These are phyloP conservation scores for Eremothecium coryli DNA, from an alignment of 1,139 yeast genomes.

Conservation along the genomic window DNA sequence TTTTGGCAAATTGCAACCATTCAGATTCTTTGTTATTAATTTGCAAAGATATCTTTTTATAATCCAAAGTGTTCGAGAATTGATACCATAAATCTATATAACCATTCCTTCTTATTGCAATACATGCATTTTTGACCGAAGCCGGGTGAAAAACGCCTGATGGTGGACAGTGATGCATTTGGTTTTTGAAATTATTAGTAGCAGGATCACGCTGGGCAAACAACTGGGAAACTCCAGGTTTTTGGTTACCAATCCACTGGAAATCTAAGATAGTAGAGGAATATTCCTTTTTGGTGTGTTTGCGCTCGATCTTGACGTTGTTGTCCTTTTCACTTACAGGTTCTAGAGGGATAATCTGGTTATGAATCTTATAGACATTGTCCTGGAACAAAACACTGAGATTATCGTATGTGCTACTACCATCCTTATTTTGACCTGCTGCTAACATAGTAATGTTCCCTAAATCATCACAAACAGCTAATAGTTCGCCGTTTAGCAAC, in stretches of 20 bases:
- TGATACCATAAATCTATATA: conserved; percentile 32
- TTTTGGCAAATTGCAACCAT: conserved; percentile 27
- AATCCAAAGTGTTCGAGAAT: conserved; percentile 31
- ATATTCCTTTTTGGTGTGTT: conserved; percentile 28
- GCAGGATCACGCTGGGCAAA: conserved; percentile 27
- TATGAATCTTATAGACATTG: conserved; percentile 28
- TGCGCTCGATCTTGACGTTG: conserved; percentile 20
- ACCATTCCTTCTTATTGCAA: conserved; percentile 29
- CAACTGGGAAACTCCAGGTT: conserved; percentile 26
- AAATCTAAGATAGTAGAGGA: conserved; percentile 27
- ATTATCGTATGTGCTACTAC: conserved; percentile 29
- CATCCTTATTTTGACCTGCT: conserved; percentile 30
- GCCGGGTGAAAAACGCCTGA: conserved; percentile 31
- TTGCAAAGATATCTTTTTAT: conserved; percentile 29
- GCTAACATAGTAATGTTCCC: conserved; percentile 30
- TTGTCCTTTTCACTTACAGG: conserved; percentile 12
- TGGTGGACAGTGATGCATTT: conserved; percentile 29
- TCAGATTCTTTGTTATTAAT: conserved; percentile 25
- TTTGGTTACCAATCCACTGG: conserved; percentile 30
- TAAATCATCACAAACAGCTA: conserved; percentile 30
- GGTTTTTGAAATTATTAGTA: conserved; percentile 25
- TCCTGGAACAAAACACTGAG: conserved; percentile 30
- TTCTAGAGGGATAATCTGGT: conserved; percentile 22
- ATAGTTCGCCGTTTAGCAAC: conserved; percentile 29
- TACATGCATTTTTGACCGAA: conserved; percentile 30